phyloP scores from a whole-genome alignment of 768 basidiomycete species.

The Tulasnella sp. region DNA sequence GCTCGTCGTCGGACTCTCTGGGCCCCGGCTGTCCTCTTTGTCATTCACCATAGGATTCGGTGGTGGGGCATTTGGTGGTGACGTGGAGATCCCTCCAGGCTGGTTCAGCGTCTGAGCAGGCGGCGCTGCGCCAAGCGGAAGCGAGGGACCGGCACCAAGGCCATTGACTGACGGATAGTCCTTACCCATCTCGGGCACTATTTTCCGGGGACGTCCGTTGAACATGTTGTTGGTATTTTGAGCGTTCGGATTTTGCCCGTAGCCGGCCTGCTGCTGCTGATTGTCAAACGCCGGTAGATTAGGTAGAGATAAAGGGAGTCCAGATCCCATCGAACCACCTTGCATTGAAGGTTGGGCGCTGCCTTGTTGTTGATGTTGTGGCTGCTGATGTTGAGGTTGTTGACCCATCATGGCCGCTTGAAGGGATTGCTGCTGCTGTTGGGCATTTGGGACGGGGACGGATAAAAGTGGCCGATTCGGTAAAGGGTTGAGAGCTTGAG shows the following conservation, averaged over 20 bases:
- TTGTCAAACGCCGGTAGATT: constrained; percentile 12
- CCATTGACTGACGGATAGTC: constrained; percentile 55
- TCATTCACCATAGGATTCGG: constrained; percentile 8
- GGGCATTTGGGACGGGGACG: not conserved
- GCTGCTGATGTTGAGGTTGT: not conserved
- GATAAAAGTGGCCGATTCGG: constrained; percentile 65
- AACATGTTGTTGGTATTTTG: constrained; percentile 65
- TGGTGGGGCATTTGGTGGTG: constrained; percentile 5
- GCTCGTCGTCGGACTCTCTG: no score
- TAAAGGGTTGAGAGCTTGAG: constrained; percentile 93
- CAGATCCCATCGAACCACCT: constrained; percentile 3
- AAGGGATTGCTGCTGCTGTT: constrained; percentile 24
- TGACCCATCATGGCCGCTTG: constrained; percentile 25
- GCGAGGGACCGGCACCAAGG: constrained; percentile 35
- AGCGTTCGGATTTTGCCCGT: constrained; percentile 23
- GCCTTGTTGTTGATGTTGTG: constrained; percentile 11
- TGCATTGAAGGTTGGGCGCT: not conserved
- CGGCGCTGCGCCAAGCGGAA: constrained; percentile 30
- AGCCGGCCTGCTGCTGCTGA: constrained; percentile 15
- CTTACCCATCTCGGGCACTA: constrained; percentile 60
- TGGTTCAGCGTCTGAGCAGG: constrained; percentile 7
- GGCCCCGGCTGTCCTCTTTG: not conserved
- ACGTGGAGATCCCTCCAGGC: not conserved
- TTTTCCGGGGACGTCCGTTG: constrained; percentile 72
- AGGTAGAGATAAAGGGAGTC: constrained; percentile 13